A percentile compares a stretch with the other conserved stretches of the same genome.
Evolutionary conservation across 306 rosid species (phyloP).

Genomic region (Hylodesmum podocarpum): DNA sequence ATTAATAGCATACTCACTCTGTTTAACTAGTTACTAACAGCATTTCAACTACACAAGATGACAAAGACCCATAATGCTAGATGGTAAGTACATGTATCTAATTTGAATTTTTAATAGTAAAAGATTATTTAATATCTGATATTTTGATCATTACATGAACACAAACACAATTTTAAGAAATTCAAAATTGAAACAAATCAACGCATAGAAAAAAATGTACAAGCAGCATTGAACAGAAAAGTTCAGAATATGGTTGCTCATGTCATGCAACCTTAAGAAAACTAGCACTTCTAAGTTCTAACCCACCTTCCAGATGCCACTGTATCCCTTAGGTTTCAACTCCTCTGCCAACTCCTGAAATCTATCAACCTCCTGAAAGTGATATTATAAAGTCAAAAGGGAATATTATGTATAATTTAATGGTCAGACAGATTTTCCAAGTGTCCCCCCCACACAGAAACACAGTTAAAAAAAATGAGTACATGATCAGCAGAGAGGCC

Average conservation of each 20-base stretch:
- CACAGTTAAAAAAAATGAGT: background rate
- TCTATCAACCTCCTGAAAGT: conserved; percentile 89
- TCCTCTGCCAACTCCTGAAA: conserved; percentile 72
- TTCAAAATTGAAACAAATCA: background rate
- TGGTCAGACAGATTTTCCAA: conserved; percentile 10
- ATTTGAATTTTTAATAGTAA: background rate
- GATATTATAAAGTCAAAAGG: conserved; percentile 26
- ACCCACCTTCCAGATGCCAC: conserved; percentile 88
- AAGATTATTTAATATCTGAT: background rate
- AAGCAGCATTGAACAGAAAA: conserved; percentile 12
- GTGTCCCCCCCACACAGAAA: background rate
- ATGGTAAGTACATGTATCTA: background rate
- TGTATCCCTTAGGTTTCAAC: conserved; percentile 67
- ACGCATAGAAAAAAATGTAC: conserved; percentile 5
- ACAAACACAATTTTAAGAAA: conserved; percentile 16
- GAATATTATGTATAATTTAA: conserved; percentile 2
- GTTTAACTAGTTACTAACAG: conserved; percentile 19
- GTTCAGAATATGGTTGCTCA: background rate
- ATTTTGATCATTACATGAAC: background rate
- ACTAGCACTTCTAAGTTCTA: conserved; percentile 26
- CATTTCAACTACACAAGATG: conserved; percentile 14
- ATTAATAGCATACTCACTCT: background rate
- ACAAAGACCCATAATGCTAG: background rate
- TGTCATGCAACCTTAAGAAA: conserved; percentile 22
- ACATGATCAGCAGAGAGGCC: background rate